Evolutionary conservation across 345 rosid species (phyloP).

Genomic region (Lagerstroemia speciosa): DNA sequence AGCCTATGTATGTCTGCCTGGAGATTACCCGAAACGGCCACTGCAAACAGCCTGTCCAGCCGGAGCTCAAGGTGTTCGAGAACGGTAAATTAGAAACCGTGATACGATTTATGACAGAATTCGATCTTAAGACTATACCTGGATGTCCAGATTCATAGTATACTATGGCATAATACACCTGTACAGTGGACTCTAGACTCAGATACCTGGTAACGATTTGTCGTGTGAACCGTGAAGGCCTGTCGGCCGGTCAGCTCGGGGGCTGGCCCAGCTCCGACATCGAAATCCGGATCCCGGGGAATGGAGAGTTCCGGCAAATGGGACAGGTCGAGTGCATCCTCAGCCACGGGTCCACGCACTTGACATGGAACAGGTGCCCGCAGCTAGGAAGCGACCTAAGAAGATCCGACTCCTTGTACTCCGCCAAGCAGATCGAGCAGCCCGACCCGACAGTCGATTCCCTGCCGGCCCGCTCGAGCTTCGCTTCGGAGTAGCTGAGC

Average conservation of each 20-base stretch:
- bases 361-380: no score
- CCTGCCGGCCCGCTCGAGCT: neutral
- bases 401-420: no score
- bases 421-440: constrained; percentile 14
- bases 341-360: constrained; percentile 18
- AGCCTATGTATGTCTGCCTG: no score
- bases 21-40: no score
- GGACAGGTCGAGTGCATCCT: constrained; percentile 15
- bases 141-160: no score
- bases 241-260: neutral
- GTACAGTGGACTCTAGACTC: no score
- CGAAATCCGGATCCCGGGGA: neutral
- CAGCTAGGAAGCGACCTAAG: no score
- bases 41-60: neutral
- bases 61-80: no score
- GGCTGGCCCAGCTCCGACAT: neutral
- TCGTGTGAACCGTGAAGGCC: neutral
- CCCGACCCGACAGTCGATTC: neutral
- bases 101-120: no score
- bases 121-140: no score
- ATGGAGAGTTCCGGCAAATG: constrained; percentile 10
- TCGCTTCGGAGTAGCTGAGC: constrained; percentile 11
- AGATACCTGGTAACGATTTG: neutral
- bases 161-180: no score
- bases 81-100: no score